Evolutionary conservation across 179 eudicot genomes (phyloP), one percentile per base, ranked within the genome.

Genomic region (Spinacia oleracea): DNA sequence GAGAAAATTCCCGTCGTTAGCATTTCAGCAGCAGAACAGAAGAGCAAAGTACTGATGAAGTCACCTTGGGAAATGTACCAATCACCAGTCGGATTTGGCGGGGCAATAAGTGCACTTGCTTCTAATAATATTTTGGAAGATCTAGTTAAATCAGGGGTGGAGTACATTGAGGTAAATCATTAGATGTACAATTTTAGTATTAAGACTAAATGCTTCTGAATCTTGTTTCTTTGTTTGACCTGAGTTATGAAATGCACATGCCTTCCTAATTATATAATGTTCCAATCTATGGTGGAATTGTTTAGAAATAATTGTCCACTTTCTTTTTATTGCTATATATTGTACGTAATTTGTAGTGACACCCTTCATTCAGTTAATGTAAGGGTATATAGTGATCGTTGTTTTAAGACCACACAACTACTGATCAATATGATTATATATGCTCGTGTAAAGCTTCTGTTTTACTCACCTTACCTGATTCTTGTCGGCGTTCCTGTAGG

Each of bases 31-130:
- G 91, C 76, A 73, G 94, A 87, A 77, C 78, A 84, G 70, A 88
- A 82, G 81, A 89, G 89, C 74, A 90, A 89, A 81, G 91, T 96
- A 74, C 83, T 96, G 76, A 90, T 96, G 98, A 90, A 91, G 79
- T 88, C 99, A 25, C 99, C 97, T 6, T 96, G 98, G 97, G 92
- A 89, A 74, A 88, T 96, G 69, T 93, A 90, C 77, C 93, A 92
- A 80, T 80, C 84, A 72, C 89, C 98, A 34, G 84, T 93, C 65
- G 99, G 99, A 69, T 93, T 92, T 45, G 96, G 90, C 29, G 99
- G 99, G 35, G 70, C 86, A 29, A 80, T 93, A 38, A 86, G 82
- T 82, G 84, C 83, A 65, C 89, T 96, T 76, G 86, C 90, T 72
- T 83, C 97, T 38, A 72, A 78, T 63, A 86, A 84, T 76, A 76